Percentiles rank a stretch among this genome's conserved stretches.
phyloP scores from a whole-genome alignment of 306 rosid species.

The Vicia villosa region DNA sequence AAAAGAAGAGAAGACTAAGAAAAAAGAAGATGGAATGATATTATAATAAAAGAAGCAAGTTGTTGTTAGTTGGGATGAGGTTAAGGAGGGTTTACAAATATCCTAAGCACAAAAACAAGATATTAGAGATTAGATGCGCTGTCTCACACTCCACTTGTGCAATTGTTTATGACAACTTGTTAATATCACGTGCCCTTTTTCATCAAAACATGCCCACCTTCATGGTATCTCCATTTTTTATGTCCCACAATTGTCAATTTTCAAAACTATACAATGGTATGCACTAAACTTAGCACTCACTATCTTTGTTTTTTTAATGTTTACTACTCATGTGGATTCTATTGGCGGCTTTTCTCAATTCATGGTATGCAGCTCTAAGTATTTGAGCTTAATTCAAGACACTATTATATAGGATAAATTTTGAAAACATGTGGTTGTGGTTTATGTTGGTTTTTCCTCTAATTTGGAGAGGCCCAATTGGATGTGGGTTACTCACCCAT shows the following conservation, averaged over 20 bases:
- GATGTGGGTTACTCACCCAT: too few relatives aligned
- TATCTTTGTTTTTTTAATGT: too few relatives aligned
- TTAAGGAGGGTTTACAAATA: neutral
- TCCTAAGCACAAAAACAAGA: neutral
- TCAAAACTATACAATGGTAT: too few relatives aligned
- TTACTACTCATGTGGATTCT: too few relatives aligned
- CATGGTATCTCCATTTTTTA: neutral
- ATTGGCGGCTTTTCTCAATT: neutral
- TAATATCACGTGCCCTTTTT: neutral
- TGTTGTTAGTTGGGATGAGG: neutral
- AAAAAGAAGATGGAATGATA: neutral
- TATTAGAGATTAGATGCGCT: neutral
- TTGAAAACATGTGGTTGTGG: too few relatives aligned
- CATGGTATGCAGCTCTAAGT: too few relatives aligned
- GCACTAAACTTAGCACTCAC: neutral
- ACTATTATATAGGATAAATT: too few relatives aligned
- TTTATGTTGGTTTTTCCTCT: too few relatives aligned
- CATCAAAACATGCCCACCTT: neutral
- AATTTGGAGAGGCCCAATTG: too few relatives aligned
- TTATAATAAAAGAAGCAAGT: neutral
- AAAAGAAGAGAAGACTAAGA: neutral
- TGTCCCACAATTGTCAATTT: too few relatives aligned
- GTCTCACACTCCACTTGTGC: neutral
- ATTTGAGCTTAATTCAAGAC: too few relatives aligned
- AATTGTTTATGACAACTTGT: neutral